A percentile compares a stretch with the other conserved stretches of the same genome.
Conservation (phyloP, 139 green algal species). For the Chlamydomonas sp. region DNA sequence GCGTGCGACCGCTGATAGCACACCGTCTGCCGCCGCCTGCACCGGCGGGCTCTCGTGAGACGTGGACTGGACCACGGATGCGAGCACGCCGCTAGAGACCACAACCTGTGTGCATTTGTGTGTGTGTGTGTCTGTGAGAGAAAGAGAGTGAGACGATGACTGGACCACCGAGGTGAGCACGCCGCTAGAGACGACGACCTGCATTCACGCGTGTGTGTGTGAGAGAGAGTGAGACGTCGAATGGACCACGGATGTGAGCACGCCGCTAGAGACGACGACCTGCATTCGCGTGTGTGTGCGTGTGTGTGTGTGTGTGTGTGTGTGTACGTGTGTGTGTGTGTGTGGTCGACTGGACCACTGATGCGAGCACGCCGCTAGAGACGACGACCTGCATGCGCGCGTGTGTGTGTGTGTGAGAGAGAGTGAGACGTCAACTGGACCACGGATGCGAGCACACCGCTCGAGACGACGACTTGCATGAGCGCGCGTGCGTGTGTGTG, state of each 20-base stretch:
- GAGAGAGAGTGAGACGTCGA: conserved; percentile 29
- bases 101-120: conserved; percentile 15
- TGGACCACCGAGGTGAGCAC: not conserved
- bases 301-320: not conserved
- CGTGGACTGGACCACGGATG: conserved; percentile 25
- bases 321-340: too few relatives aligned
- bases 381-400: not conserved
- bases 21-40: conserved; percentile 14
- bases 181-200: not conserved
- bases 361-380: not conserved
- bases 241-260: conserved; percentile 28
- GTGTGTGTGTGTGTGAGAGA: too few relatives aligned
- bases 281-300: not conserved
- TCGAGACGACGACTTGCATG: conserved; percentile 28
- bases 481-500: not conserved
- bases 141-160: too few relatives aligned
- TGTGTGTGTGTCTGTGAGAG: not conserved
- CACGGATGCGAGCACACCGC: conserved; percentile 33
- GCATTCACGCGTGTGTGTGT: too few relatives aligned
- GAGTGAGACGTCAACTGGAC: conserved; percentile 26
- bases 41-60: conserved; percentile 33
- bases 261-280: conserved; percentile 35
- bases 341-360: too few relatives aligned
- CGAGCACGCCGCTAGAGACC: conserved; percentile 38
- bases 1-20: conserved; percentile 8